phyloP scores from a whole-genome alignment of 2,329 filamentous ascomycete species.

The Exophiala xenobiotica region DNA sequence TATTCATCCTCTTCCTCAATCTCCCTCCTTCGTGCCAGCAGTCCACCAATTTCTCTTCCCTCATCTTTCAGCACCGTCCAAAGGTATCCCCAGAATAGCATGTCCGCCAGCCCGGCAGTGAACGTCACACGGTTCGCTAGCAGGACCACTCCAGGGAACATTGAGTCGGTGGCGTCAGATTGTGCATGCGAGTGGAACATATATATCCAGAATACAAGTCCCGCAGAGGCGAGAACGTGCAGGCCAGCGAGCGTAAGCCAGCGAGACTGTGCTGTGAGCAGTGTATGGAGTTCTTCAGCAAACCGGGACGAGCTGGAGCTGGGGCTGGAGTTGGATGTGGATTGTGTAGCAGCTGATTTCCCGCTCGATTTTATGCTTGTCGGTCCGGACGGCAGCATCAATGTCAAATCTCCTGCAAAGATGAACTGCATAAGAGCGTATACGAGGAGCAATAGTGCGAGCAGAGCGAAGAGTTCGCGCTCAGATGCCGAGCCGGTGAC shows the following conservation, averaged over 20 bases:
- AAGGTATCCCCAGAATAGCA: conserved; percentile 32
- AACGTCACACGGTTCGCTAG: conserved; percentile 30
- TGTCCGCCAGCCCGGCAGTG: conserved; percentile 23
- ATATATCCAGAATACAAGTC: conserved; percentile 28
- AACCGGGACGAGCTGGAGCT: conserved; percentile 9
- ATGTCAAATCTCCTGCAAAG: conserved; percentile 24
- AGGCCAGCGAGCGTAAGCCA: conserved; percentile 26
- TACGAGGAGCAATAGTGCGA: conserved; percentile 21
- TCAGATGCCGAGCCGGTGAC: conserved; percentile 1
- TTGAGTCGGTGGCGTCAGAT: neutral
- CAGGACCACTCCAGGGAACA: conserved; percentile 1
- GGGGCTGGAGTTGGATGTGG: neutral
- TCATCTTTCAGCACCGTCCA: conserved; percentile 31
- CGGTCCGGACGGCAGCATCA: conserved; percentile 7
- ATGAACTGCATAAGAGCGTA: conserved; percentile 22
- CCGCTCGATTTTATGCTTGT: neutral
- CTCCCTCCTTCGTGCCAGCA: conserved; percentile 18
- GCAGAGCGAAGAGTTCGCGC: conserved; percentile 24
- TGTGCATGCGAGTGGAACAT: conserved; percentile 17
- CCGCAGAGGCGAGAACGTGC: conserved; percentile 19
- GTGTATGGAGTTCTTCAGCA: conserved; percentile 25
- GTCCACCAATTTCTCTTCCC: conserved; percentile 19
- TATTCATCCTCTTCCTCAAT: conserved; percentile 20
- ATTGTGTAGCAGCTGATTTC: neutral
- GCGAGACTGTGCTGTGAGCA: conserved; percentile 24